These are phyloP conservation scores for Penicillium hesseltinei DNA, from an alignment of 2,329 filamentous ascomycete species.

Conservation along the genomic window DNA sequence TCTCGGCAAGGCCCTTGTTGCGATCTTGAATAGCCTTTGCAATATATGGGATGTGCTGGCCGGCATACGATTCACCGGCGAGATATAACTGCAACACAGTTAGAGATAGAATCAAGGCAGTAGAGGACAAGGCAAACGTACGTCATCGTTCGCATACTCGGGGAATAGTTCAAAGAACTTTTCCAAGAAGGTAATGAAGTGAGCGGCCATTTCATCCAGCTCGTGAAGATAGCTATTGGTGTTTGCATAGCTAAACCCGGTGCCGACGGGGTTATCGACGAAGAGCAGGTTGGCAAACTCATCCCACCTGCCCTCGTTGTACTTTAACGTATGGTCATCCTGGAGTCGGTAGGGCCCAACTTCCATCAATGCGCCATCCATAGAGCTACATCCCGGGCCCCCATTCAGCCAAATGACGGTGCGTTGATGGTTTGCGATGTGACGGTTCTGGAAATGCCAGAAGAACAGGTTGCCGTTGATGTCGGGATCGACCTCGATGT, in stretches of 20 bases:
- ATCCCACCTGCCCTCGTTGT: constrained; percentile 96
- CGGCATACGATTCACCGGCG: constrained; percentile 93
- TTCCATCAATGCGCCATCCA: constrained; percentile 96
- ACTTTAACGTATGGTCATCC: constrained; percentile 66
- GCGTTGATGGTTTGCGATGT: constrained; percentile 86
- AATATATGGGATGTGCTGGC: constrained; percentile 96
- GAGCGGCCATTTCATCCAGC: constrained; percentile 80
- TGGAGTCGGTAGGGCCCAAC: constrained; percentile 88
- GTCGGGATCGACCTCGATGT: constrained; percentile 83
- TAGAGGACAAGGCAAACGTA: constrained; percentile 50
- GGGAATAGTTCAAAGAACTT: constrained; percentile 91
- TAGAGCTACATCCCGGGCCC: constrained; percentile 93
- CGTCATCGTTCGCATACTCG: constrained; percentile 87
- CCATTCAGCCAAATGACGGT: constrained; percentile 98
- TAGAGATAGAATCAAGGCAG: background rate
- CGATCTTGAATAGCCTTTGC: constrained; percentile 85
- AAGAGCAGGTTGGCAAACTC: constrained; percentile 97
- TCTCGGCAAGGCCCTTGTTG: constrained; percentile 61
- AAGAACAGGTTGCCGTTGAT: constrained; percentile 95
- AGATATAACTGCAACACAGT: constrained; percentile 70
- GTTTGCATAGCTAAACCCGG: constrained; percentile 93
- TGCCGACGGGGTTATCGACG: constrained; percentile 94
- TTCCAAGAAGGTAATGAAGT: constrained; percentile 85
- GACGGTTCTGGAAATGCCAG: constrained; percentile 95
- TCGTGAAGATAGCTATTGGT: constrained; percentile 84